Conservation (phyloP, 2,329 filamentous ascomycete species). For the Aureobasidium sp. region DNA sequence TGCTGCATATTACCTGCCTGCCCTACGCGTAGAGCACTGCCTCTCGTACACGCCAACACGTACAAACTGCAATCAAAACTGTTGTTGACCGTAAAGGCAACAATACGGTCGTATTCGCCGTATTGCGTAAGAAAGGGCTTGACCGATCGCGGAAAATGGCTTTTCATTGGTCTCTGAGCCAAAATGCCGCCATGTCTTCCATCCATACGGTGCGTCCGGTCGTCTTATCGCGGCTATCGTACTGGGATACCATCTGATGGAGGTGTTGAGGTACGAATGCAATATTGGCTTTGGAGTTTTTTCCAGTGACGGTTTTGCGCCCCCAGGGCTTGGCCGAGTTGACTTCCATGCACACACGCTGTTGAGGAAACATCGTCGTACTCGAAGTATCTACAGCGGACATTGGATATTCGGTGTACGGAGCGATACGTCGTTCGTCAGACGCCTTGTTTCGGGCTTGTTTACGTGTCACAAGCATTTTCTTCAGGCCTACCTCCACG, state of each 20-base stretch:
- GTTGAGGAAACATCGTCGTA: too few relatives aligned
- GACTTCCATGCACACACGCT: background rate
- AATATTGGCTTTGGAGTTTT: background rate
- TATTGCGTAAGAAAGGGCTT: background rate
- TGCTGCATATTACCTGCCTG: background rate
- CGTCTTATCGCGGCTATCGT: background rate
- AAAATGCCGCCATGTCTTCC: background rate
- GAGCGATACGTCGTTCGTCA: too few relatives aligned
- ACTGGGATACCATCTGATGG: background rate
- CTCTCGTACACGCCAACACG: background rate
- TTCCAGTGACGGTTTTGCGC: background rate
- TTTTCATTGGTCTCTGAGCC: background rate
- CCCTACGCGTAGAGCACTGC: background rate
- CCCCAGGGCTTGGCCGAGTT: background rate
- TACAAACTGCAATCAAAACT: background rate
- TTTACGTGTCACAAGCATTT: too few relatives aligned
- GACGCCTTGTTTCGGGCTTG: too few relatives aligned
- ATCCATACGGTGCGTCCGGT: background rate
- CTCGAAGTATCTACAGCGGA: too few relatives aligned
- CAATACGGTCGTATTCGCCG: conserved; percentile 1
- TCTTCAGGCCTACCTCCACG: too few relatives aligned
- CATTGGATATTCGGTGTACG: too few relatives aligned
- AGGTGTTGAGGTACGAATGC: background rate
- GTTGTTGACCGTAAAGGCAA: conserved; percentile 6
- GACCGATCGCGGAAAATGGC: background rate